Evolutionary conservation across 108 stramenopile genomes (phyloP).

Genomic region (Skeletonema costatum): DNA sequence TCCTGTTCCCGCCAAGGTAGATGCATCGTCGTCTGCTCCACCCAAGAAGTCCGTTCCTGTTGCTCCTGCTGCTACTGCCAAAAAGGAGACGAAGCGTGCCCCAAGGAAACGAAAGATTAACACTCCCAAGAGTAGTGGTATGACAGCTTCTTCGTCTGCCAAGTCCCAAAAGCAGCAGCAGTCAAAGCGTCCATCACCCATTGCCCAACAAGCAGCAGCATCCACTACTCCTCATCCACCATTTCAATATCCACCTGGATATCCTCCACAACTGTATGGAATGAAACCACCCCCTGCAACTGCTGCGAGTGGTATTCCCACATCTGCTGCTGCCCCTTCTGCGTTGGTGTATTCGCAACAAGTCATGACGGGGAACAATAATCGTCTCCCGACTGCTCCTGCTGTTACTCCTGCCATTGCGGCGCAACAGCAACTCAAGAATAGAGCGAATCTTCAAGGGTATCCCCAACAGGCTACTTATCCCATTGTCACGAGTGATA

Average conservation of each 20-base stretch:
- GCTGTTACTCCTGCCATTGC: not conserved
- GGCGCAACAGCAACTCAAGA: not conserved
- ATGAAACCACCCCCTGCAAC: not conserved
- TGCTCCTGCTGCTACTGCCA: not conserved
- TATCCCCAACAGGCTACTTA: not conserved
- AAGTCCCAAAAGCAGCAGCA: not conserved
- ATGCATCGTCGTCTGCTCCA: not conserved
- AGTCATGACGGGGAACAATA: not conserved
- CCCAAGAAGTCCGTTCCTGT: not conserved
- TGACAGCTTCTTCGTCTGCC: not conserved
- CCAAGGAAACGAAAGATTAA: constrained; percentile 6
- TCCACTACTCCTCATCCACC: not conserved
- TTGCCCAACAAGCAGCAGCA: not conserved
- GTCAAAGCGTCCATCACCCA: not conserved
- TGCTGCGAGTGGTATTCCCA: not conserved
- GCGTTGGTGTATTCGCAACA: not conserved
- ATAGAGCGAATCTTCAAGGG: not conserved
- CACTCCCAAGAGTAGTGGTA: not conserved
- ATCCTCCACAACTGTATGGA: not conserved
- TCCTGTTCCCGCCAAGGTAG: not conserved
- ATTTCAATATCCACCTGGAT: not conserved
- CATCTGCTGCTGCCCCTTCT: not conserved
- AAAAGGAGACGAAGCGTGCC: constrained; percentile 5
- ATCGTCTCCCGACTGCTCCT: not conserved
- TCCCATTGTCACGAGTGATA: constrained; percentile 80